A percentile compares a stretch with the other conserved stretches of the same genome.
phyloP scores from a whole-genome alignment of 1,139 yeast species.

The Meyerozyma guilliermondii region DNA sequence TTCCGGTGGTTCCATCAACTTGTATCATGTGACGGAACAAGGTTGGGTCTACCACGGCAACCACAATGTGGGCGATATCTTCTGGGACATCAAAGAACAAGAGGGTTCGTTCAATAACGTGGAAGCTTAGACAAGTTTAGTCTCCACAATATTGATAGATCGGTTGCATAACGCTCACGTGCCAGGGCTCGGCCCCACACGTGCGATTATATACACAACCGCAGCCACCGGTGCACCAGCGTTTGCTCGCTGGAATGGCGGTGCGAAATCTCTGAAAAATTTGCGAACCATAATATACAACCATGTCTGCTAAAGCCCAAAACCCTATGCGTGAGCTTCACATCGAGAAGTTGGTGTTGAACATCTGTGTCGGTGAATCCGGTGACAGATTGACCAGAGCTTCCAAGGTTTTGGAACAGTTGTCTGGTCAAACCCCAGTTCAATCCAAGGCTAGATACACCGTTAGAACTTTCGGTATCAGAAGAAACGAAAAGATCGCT shows the following conservation, averaged over 20 bases:
- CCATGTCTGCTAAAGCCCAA: conserved; percentile 35
- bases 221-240: background rate
- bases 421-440: conserved; percentile 99
- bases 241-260: background rate
- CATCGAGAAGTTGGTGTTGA: conserved; percentile 98
- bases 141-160: background rate
- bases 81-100: conserved; percentile 86
- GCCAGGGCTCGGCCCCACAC: background rate
- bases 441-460: conserved; percentile 99
- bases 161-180: background rate
- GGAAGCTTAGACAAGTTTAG: conserved; percentile 34
- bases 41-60: conserved; percentile 98
- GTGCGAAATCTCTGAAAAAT: background rate
- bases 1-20: conserved; percentile 94
- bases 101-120: conserved; percentile 93
- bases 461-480: conserved; percentile 99
- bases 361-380: conserved; percentile 99
- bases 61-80: conserved; percentile 83
- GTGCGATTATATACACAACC: background rate
- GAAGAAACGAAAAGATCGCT: conserved; percentile 99
- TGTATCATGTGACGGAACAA: conserved; percentile 85
- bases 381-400: conserved; percentile 99
- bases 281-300: conserved; percentile 3
- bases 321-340: conserved; percentile 95
- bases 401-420: conserved; percentile 99